Conservation (phyloP, 2,329 filamentous ascomycete species). For the Colletotrichum sp. region DNA sequence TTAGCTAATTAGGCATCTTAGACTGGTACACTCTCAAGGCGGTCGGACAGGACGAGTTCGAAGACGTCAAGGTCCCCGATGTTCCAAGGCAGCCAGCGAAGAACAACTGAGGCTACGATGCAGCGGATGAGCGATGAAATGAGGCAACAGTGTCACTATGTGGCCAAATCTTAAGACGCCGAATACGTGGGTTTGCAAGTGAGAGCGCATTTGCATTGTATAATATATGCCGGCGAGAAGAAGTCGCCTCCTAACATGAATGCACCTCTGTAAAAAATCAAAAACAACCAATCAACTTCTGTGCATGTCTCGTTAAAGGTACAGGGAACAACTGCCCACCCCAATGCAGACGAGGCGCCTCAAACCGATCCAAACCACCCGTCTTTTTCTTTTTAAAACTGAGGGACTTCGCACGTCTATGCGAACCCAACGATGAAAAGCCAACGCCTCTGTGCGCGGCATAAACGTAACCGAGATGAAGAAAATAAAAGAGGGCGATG, state of each 20-base stretch:
- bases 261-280: conserved; percentile 9
- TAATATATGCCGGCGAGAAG: conserved; percentile 10
- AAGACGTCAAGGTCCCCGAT: conserved; percentile 90
- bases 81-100: conserved; percentile 59
- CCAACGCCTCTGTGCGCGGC: not conserved
- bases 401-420: not conserved
- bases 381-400: not conserved
- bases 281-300: conserved; percentile 7
- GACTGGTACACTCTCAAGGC: conserved; percentile 74
- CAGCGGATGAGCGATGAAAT: not conserved
- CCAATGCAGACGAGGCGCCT: conserved; percentile 4
- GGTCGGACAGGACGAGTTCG: conserved; percentile 95
- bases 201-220: conserved; percentile 4
- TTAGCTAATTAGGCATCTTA: conserved; percentile 28
- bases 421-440: not conserved
- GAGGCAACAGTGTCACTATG: not conserved
- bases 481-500: not conserved
- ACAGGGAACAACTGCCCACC: conserved; percentile 1
- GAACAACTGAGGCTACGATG: conserved; percentile 26
- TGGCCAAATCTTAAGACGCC: not conserved
- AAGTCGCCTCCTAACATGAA: not conserved
- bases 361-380: not conserved
- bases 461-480: not conserved
- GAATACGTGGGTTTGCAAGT: not conserved
- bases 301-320: conserved; percentile 14